A percentile compares a stretch with the other conserved stretches of the same genome.
Conservation (phyloP, 257 asterid species). For the Solanum pennellii region DNA sequence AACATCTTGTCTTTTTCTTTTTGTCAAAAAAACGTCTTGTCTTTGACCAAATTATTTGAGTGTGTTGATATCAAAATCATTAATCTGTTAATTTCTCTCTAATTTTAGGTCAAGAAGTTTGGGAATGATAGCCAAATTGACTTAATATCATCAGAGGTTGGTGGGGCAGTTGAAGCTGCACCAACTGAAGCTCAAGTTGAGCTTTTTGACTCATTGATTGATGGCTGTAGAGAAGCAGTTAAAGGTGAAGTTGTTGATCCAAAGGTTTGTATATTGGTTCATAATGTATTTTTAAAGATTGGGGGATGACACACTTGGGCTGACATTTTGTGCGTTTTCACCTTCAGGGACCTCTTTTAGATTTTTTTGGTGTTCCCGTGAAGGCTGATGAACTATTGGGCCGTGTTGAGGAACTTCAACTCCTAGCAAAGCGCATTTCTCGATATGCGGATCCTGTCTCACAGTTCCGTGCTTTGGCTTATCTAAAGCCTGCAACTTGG, state of each 20-base stretch:
- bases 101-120: slow-evolving; percentile 78
- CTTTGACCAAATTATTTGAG: background rate
- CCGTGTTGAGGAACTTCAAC: slow-evolving; percentile 96
- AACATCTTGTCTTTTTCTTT: background rate
- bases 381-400: slow-evolving; percentile 83
- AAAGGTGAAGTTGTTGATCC: slow-evolving; percentile 61
- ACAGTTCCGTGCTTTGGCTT: slow-evolving; percentile 77
- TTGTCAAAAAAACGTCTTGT: background rate
- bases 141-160: slow-evolving; percentile 84
- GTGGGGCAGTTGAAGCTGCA: slow-evolving; percentile 92
- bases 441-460: slow-evolving; percentile 79
- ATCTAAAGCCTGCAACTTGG: slow-evolving; percentile 92
- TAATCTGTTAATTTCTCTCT: background rate
- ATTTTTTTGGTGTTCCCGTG: slow-evolving; percentile 95
- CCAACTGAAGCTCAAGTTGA: slow-evolving; percentile 89
- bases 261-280: slow-evolving; percentile 32
- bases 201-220: slow-evolving; percentile 83
- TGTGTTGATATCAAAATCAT: background rate
- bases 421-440: slow-evolving; percentile 81
- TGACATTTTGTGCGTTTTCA: background rate
- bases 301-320: background rate
- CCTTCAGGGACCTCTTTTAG: slow-evolving; percentile 83
- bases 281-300: background rate
- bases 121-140: slow-evolving; percentile 85
- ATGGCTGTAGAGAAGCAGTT: slow-evolving; percentile 87